Evolutionary conservation across 192 early-diverging fungal species (phyloP).

Genomic region (Dissophora globulifera): DNA sequence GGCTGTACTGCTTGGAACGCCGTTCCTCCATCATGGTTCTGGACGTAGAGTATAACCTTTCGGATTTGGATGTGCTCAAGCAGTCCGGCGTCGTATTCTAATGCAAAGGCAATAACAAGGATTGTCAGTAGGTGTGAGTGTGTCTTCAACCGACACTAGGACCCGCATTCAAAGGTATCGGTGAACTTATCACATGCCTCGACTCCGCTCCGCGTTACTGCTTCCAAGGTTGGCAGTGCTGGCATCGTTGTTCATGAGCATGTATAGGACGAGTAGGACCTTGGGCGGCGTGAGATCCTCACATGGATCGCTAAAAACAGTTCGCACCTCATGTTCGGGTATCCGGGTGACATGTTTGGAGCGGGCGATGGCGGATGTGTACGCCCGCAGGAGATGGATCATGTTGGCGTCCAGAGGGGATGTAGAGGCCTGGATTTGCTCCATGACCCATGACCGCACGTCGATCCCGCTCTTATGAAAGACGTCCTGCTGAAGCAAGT

Average conservation of each 20-base stretch:
- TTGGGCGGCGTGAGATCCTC: slow-evolving; percentile 42
- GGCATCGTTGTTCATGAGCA: slow-evolving; percentile 49
- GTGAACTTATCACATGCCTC: no score
- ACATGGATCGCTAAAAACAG: slow-evolving; percentile 19
- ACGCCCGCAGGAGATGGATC: slow-evolving; percentile 40
- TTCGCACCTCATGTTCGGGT: slow-evolving; percentile 27
- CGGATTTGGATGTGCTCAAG: slow-evolving; percentile 44
- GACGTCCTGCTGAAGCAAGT: slow-evolving; percentile 31
- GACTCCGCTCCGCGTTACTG: slow-evolving; percentile 12
- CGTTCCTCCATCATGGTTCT: slow-evolving; percentile 32
- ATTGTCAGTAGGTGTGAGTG: no score
- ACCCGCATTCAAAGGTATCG: no score
- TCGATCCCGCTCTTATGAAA: slow-evolving; percentile 38
- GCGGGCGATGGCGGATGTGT: slow-evolving; percentile 28
- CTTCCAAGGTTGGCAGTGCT: slow-evolving; percentile 14
- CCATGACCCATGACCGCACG: slow-evolving; percentile 38
- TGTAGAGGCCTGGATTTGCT: slow-evolving; percentile 29
- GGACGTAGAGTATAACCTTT: slow-evolving; percentile 41
- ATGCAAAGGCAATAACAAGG: no score
- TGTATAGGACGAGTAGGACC: slow-evolving; percentile 36
- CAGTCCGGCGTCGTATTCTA: slow-evolving; percentile 31
- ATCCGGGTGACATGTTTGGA: slow-evolving; percentile 37
- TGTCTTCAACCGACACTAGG: no score
- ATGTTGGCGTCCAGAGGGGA: slow-evolving; percentile 43
- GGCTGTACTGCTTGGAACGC: slow-evolving; percentile 44